Conservation (phyloP, 495 filamentous ascomycete species). For the Neurospora pannonica region DNA sequence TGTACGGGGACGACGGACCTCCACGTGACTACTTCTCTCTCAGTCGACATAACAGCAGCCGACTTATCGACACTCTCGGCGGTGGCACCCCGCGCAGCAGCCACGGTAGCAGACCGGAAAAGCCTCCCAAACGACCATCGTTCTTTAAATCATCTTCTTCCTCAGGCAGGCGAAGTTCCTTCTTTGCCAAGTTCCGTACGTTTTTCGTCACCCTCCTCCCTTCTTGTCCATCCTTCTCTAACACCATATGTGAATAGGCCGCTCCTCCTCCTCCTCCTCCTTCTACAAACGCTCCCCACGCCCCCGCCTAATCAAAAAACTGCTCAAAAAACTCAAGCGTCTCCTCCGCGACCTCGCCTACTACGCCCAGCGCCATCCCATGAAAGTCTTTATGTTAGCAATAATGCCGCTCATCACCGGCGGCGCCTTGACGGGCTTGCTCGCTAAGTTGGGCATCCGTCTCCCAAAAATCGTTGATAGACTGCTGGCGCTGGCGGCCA, state of each 20-base stretch:
- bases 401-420: constrained; percentile 77
- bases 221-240: too few species aligned
- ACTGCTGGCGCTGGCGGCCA: constrained; percentile 44
- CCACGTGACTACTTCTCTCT: neutral
- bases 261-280: constrained; percentile 32
- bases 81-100: neutral
- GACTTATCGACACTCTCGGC: neutral
- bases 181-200: neutral
- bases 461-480: constrained; percentile 51
- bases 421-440: constrained; percentile 62
- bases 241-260: too few species aligned
- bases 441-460: constrained; percentile 65
- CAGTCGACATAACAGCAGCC: neutral
- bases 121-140: neutral
- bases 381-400: constrained; percentile 77
- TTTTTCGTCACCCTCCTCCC: neutral
- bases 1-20: neutral
- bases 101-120: neutral
- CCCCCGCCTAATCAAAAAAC: constrained; percentile 59
- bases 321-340: constrained; percentile 60
- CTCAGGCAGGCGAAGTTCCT: neutral
- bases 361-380: constrained; percentile 67
- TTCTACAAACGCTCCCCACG: constrained; percentile 69
- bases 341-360: constrained; percentile 63
- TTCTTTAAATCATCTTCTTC: neutral